Percentiles rank a stretch among this genome's conserved stretches.
phyloP scores from a whole-genome alignment of 1,284 basidiomycete genomes.

The Singerocomus rubriflavus region DNA sequence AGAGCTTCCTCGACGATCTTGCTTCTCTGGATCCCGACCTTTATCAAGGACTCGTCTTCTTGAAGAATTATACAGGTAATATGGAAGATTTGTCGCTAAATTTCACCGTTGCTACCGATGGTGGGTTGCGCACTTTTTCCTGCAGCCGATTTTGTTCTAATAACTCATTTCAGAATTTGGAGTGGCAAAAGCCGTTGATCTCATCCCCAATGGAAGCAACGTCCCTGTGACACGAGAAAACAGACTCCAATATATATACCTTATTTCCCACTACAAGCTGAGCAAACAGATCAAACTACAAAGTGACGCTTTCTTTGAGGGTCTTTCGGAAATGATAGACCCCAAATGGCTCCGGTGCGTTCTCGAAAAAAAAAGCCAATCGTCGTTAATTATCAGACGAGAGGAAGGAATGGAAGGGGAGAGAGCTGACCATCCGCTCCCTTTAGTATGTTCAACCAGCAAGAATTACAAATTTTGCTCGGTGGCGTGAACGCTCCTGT shows the following conservation, averaged over 20 bases:
- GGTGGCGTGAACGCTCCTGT: constrained; percentile 83
- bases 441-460: constrained; percentile 89
- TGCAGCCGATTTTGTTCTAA: neutral
- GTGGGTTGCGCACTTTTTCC: constrained; percentile 35
- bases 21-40: constrained; percentile 90
- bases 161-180: constrained; percentile 73
- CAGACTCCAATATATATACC: constrained; percentile 85
- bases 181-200: constrained; percentile 71
- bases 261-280: constrained; percentile 87
- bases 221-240: constrained; percentile 90
- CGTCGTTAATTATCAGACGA: neutral
- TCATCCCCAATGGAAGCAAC: constrained; percentile 82
- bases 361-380: neutral
- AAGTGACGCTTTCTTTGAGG: constrained; percentile 82
- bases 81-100: constrained; percentile 91
- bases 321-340: constrained; percentile 86
- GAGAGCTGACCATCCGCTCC: constrained; percentile 8
- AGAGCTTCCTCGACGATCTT: constrained; percentile 89
- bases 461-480: constrained; percentile 83
- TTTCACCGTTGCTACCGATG: constrained; percentile 88
- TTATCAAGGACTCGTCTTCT: constrained; percentile 87
- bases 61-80: constrained; percentile 90
- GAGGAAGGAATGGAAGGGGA: neutral
- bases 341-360: constrained; percentile 81
- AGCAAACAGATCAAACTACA: constrained; percentile 88